A percentile compares a stretch with the other conserved stretches of the same genome.
These are phyloP conservation scores for Penicillium parvum DNA, from an alignment of 495 filamentous ascomycete species.

Conservation along the genomic window DNA sequence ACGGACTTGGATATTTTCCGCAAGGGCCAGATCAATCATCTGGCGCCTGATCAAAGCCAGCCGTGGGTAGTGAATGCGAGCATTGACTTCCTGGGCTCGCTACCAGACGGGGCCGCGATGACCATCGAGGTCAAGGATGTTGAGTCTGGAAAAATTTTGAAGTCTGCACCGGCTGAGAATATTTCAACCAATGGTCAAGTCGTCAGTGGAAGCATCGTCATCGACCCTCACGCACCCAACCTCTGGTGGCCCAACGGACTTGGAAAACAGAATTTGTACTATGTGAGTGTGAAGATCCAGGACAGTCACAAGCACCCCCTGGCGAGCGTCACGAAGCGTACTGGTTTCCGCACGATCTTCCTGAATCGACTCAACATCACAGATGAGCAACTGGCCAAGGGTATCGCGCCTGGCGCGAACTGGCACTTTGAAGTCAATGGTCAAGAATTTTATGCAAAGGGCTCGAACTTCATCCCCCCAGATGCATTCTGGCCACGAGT, in stretches of 20 bases:
- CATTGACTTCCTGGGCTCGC: slow-evolving; percentile 54
- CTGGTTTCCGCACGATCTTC: slow-evolving; percentile 65
- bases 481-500: slow-evolving; percentile 65
- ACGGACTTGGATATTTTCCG: slow-evolving; percentile 58
- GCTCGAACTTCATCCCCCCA: slow-evolving; percentile 62
- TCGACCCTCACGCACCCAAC: slow-evolving; percentile 44
- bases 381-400: slow-evolving; percentile 49
- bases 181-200: slow-evolving; percentile 41
- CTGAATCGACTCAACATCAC: slow-evolving; percentile 59
- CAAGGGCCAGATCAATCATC: slow-evolving; percentile 55
- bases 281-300: slow-evolving; percentile 48
- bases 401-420: slow-evolving; percentile 59
- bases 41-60: slow-evolving; percentile 55
- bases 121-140: slow-evolving; percentile 51
- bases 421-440: slow-evolving; percentile 71
- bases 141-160: slow-evolving; percentile 41
- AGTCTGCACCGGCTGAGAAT: slow-evolving; percentile 39
- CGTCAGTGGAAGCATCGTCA: slow-evolving; percentile 47
- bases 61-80: slow-evolving; percentile 70
- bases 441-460: slow-evolving; percentile 64
- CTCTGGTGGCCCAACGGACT: slow-evolving; percentile 63
- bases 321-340: slow-evolving; percentile 50
- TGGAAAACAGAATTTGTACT: slow-evolving; percentile 57
- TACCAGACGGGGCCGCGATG: slow-evolving; percentile 47
- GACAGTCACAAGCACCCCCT: slow-evolving; percentile 11